Conservation (phyloP, 345 rosid genomes). For the Bruguiera parviflora region DNA sequence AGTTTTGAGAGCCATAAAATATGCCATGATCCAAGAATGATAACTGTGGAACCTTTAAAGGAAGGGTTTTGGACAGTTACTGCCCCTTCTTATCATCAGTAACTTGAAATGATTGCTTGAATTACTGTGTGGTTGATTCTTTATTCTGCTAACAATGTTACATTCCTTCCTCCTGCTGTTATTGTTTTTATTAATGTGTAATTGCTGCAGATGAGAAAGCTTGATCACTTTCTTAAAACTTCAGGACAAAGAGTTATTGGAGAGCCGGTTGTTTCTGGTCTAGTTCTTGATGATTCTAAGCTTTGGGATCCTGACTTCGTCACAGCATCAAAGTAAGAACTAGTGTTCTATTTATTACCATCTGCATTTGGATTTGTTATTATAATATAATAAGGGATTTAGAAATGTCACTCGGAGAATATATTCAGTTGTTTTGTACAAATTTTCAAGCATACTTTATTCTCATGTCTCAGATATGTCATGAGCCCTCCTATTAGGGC, state of each 20-base stretch:
- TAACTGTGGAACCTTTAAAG: too few relatives aligned
- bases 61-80: too few relatives aligned
- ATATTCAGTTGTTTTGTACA: too few relatives aligned
- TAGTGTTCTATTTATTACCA: not conserved
- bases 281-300: conserved; percentile 79
- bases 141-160: too few relatives aligned
- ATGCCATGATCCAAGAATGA: too few relatives aligned
- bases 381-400: not conserved
- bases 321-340: conserved; percentile 76
- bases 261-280: conserved; percentile 91
- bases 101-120: too few relatives aligned
- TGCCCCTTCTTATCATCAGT: too few relatives aligned
- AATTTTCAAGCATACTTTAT: not conserved
- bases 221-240: conserved; percentile 23
- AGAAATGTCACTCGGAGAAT: too few relatives aligned
- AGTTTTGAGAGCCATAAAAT: too few relatives aligned
- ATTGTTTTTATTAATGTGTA: not conserved
- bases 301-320: conserved; percentile 86
- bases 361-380: not conserved
- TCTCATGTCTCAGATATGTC: conserved; percentile 62
- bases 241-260: conserved; percentile 95
- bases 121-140: too few relatives aligned
- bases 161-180: not conserved
- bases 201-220: not conserved
- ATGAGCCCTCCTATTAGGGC: conserved; percentile 97